phyloP scores from a whole-genome alignment of 495 filamentous ascomycete species.

The Podospora australis region DNA sequence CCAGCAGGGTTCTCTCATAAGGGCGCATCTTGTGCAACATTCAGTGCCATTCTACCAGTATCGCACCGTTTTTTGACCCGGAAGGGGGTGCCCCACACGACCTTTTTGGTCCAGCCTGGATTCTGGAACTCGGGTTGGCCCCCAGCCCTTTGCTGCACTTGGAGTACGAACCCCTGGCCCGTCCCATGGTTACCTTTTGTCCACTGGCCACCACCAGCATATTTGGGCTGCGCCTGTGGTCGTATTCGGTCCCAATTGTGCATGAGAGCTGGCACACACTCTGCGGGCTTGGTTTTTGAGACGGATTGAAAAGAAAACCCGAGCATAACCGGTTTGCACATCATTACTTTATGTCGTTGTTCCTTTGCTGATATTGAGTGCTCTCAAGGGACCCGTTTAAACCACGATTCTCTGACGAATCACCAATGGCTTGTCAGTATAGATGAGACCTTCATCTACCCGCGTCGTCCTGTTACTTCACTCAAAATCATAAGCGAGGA shows the following conservation, averaged over 20 bases:
- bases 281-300: no score
- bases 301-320: no score
- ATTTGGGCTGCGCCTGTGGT: neutral
- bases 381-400: no score
- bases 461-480: no score
- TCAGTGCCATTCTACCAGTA: neutral
- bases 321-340: neutral
- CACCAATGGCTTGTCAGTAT: no score
- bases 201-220: neutral
- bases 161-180: neutral
- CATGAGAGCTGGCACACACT: no score
- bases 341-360: no score
- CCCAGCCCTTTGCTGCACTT: slow-evolving; percentile 3
- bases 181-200: neutral
- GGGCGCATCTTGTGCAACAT: neutral
- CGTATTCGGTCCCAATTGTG: neutral
- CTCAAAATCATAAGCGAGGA: neutral
- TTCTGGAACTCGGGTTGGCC: slow-evolving; percentile 25
- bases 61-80: neutral
- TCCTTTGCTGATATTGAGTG: no score
- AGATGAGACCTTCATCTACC: no score
- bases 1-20: neutral
- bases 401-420: no score
- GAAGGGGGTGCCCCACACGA: neutral
- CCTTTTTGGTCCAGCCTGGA: slow-evolving; percentile 13